Evolutionary conservation across 179 eudicot species (phyloP).

Genomic region (Dionaea muscipula): DNA sequence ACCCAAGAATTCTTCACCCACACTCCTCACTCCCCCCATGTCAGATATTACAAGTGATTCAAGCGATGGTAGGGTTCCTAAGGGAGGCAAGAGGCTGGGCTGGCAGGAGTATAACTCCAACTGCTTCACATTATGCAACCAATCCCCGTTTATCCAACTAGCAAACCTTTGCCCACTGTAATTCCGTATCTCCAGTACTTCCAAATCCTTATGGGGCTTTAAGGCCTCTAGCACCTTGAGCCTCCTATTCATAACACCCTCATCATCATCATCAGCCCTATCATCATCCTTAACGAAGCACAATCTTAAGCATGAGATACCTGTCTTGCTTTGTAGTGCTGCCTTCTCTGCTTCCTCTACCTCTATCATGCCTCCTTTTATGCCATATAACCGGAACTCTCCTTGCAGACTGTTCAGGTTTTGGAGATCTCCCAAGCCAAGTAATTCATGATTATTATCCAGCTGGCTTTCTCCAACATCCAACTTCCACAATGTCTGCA

Average conservation of each 20-base stretch:
- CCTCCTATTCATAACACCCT: not conserved
- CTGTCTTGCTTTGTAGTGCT: conserved; percentile 13
- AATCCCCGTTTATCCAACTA: conserved; percentile 17
- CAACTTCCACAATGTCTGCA: conserved; percentile 19
- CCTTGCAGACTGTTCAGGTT: conserved; percentile 13
- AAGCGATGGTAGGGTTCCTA: conserved; percentile 19
- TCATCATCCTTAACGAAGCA: conserved; percentile 4
- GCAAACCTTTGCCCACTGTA: conserved; percentile 15
- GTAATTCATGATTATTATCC: too few relatives aligned
- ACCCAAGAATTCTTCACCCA: conserved; percentile 16
- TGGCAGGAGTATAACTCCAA: conserved; percentile 11
- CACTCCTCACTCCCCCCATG: conserved; percentile 10
- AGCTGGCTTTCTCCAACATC: not conserved
- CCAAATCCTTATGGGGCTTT: conserved; percentile 7
- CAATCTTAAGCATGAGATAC: conserved; percentile 7
- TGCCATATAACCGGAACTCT: conserved; percentile 17
- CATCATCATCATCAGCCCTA: not conserved
- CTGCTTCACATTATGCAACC: conserved; percentile 8
- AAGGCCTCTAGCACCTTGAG: conserved; percentile 23
- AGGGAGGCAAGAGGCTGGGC: conserved; percentile 12
- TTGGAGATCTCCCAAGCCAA: conserved; percentile 13
- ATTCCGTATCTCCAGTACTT: conserved; percentile 10
- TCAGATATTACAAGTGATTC: conserved; percentile 13
- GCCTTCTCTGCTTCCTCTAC: conserved; percentile 17
- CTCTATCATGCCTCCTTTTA: conserved; percentile 8